A percentile compares a stretch with the other conserved stretches of the same genome.
These are phyloP conservation scores for Fibroporia radiculosa DNA, from an alignment of 768 basidiomycete species.

Conservation along the genomic window DNA sequence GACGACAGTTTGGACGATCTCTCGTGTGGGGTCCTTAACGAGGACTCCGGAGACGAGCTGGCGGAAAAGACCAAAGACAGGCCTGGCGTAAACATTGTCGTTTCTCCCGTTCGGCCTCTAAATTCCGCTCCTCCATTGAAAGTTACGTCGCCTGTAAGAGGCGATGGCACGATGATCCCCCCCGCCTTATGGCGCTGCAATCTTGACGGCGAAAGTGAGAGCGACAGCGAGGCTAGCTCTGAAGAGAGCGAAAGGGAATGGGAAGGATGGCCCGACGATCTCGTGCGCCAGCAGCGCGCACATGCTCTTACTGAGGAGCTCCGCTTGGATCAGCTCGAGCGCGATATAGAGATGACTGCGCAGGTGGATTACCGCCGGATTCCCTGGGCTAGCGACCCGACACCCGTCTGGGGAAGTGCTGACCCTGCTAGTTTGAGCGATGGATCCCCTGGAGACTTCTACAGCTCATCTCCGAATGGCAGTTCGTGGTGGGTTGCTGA, in stretches of 20 bases:
- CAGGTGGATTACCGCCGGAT: background rate
- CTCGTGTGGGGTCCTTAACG: background rate
- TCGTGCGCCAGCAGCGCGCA: slow-evolving; percentile 34
- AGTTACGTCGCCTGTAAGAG: background rate
- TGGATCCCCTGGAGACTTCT: background rate
- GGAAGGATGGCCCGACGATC: slow-evolving; percentile 58
- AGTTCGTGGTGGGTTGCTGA: background rate
- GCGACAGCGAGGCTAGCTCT: slow-evolving; percentile 13
- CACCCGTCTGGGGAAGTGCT: background rate
- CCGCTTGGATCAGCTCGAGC: slow-evolving; percentile 2
- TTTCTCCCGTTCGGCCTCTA: slow-evolving; percentile 11
- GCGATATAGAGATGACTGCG: background rate
- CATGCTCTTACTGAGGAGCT: slow-evolving; percentile 11
- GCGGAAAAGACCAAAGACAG: slow-evolving; percentile 14
- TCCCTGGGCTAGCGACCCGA: slow-evolving; percentile 6
- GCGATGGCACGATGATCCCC: slow-evolving; percentile 1
- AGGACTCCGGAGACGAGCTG: slow-evolving; percentile 11
- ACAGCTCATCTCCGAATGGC: background rate
- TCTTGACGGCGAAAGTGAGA: slow-evolving; percentile 30
- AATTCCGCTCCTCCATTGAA: background rate
- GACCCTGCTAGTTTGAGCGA: background rate
- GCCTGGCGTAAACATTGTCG: slow-evolving; percentile 3
- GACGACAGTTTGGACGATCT: slow-evolving; percentile 9
- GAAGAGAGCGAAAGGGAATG: slow-evolving; percentile 54
- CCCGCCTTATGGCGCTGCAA: slow-evolving; percentile 5